Evolutionary conservation across 2,329 filamentous ascomycete species (phyloP), one percentile per base, ranked within the genome.

Genomic region (Fusarium sp.): DNA sequence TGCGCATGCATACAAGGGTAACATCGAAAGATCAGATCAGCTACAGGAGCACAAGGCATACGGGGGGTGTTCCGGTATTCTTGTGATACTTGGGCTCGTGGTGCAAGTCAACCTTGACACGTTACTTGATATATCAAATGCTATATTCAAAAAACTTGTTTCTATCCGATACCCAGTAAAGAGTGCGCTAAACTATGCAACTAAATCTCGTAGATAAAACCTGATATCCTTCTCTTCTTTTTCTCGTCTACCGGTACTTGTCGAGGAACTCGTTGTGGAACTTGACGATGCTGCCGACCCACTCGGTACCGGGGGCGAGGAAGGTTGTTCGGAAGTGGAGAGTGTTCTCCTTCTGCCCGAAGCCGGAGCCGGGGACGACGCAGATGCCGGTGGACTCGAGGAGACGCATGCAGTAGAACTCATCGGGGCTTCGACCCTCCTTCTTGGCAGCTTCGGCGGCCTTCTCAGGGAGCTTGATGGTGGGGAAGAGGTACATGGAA

Each of bases 401-500:
- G 71, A 99, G 82, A 61, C 87, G 85, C 80, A 96, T 85, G 79
- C 90, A 93, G 83, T 99, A 99, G 80, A 96, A 97, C 77, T 98
- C 94, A 71, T 99, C 95, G 2, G 94, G 79, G 11, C 83, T 80
- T 72, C 90, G 90, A 70, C 87, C 87, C 75, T 93, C 91, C 60
- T 88, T 79, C 71, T 82, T 76, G 32, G 95, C 95, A 14, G 91
- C 91, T 65, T 89, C 88, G 61, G 88, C 78, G 36, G 93, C 95
- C 78, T 91, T 92, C 21, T 78, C 69, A 2, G 95, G 86, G 21
- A 99, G 82, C 31, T 82, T 87, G 78, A 99, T 96, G 69, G 92
- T 95, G 21, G 95, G 95, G 86, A 98, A 99, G 71, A 99, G 90
- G 81, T 99, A 99, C 95, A 99, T 99, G 74, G 91, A 89, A 58